A percentile compares a stretch with the other conserved stretches of the same genome.
Conservation (phyloP, 1,284 basidiomycete species). For the Microbotryum saponariae region DNA sequence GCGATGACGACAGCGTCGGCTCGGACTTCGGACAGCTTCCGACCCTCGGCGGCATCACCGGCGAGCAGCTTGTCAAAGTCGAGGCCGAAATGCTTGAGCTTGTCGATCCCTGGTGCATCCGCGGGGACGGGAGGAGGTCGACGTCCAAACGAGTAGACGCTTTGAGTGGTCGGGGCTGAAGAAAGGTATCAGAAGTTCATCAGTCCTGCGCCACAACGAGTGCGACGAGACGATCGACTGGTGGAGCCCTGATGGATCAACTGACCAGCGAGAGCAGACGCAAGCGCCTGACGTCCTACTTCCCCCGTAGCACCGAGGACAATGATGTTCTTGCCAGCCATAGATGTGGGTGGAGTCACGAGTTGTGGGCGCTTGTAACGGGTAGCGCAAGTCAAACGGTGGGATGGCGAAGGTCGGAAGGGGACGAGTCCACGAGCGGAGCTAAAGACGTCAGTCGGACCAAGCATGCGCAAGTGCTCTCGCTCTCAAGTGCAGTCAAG, state of each 20-base stretch:
- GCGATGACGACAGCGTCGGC: slow-evolving; percentile 60
- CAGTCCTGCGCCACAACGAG: too few species aligned
- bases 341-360: too few species aligned
- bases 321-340: slow-evolving; percentile 35
- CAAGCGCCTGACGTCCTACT: slow-evolving; percentile 52
- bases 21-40: slow-evolving; percentile 49
- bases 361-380: too few species aligned
- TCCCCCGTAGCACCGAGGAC: slow-evolving; percentile 61
- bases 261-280: slow-evolving; percentile 48
- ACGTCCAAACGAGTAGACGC: slow-evolving; percentile 54
- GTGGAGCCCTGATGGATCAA: slow-evolving; percentile 45
- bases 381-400: too few species aligned
- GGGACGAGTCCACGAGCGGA: too few species aligned
- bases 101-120: slow-evolving; percentile 44
- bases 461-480: too few species aligned
- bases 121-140: slow-evolving; percentile 46
- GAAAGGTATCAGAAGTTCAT: too few species aligned
- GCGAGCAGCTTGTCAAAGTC: slow-evolving; percentile 55
- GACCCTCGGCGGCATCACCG: slow-evolving; percentile 38
- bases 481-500: too few species aligned
- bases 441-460: too few species aligned
- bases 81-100: slow-evolving; percentile 51
- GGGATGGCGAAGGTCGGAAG: too few species aligned
- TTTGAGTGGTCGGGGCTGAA: too few species aligned
- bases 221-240: slow-evolving; percentile 44